Evolutionary conservation across 305 asterid genomes (phyloP), one percentile per base, ranked within the genome.

Genomic region (Fraxinus baroniana): DNA sequence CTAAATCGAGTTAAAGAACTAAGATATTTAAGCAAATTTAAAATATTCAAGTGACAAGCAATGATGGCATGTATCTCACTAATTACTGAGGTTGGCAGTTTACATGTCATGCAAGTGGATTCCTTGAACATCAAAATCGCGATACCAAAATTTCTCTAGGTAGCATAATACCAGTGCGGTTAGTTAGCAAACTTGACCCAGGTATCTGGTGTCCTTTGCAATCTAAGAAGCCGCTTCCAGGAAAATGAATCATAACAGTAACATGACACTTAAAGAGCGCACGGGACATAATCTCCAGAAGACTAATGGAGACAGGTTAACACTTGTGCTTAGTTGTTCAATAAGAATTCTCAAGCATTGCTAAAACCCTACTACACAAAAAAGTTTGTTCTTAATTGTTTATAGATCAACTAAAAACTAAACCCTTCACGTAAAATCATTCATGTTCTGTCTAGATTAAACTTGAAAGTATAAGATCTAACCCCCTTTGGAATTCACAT

Each of bases 151-250:
- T 41, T 41, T 41, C 49, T 41, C 49, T 41, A 41, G 49, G 49
- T 41, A 9, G 4, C 49, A 41, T 41, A 41, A 9, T 41, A 41
- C 49, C 49, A 9, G 49, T 41, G 9, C 49, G 49, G 15, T 41
- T 39, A 39, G 49, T 39, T 39, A 39, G 49, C 49, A 41, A 41
- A 41, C 49, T 41, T 41, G 15, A 41, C 49, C 49, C 12, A 41
- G 15, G 49, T 76, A 92, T 41, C 49, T 41, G 49, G 49, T 41
- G 49, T 41, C 49, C 49, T 41, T 41, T 9, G 49, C 49, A 89
- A 49, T 89, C 49, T 41, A 41, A 9, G 49, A 9, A 41, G 49
- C 49, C 49, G 15, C 93, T 80, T 86, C 92, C 0, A 91, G 36
- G 71, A 7, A 17, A 22, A 81, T 33, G 10, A 24, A 9, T 22